phyloP scores from a whole-genome alignment of 805 yeast genomes.

The Starmerella bombi region DNA sequence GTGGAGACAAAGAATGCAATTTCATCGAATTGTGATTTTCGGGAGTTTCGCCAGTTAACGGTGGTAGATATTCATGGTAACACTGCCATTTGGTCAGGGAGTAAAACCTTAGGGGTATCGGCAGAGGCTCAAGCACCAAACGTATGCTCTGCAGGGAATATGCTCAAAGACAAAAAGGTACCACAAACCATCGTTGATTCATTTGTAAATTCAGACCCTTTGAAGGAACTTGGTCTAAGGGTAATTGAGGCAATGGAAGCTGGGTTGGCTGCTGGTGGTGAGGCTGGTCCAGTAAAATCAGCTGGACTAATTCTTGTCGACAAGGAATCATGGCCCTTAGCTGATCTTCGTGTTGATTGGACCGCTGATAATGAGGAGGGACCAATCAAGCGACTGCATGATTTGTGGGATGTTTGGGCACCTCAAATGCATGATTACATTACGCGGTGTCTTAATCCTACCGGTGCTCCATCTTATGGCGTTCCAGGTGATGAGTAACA shows the following conservation, averaged over 20 bases:
- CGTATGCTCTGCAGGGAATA: constrained; percentile 17
- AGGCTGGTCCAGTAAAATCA: constrained; percentile 18
- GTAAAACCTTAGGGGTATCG: constrained; percentile 12
- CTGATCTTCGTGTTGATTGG: constrained; percentile 17
- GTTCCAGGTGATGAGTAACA: constrained; percentile 17
- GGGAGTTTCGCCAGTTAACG: constrained; percentile 15
- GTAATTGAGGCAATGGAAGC: constrained; percentile 16
- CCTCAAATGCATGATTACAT: constrained; percentile 19
- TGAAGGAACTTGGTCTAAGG: constrained; percentile 10
- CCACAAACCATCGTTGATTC: constrained; percentile 12
- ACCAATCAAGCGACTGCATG: constrained; percentile 10
- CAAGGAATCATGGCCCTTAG: constrained; percentile 15
- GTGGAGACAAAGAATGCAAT: constrained; percentile 7
- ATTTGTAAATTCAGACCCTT: constrained; percentile 4
- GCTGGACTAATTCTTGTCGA: constrained; percentile 14
- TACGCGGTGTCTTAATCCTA: constrained; percentile 13
- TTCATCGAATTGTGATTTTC: not conserved
- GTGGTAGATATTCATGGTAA: constrained; percentile 10
- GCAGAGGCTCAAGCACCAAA: constrained; percentile 5
- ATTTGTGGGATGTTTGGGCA: constrained; percentile 11
- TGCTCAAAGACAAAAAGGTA: constrained; percentile 7
- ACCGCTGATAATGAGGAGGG: constrained; percentile 6
- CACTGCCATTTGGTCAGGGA: constrained; percentile 16
- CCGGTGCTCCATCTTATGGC: constrained; percentile 16
- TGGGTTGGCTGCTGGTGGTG: constrained; percentile 17